Evolutionary conservation across 306 rosid genomes (phyloP), one percentile per base, ranked within the genome.

Genomic region (Cicer judaicum): DNA sequence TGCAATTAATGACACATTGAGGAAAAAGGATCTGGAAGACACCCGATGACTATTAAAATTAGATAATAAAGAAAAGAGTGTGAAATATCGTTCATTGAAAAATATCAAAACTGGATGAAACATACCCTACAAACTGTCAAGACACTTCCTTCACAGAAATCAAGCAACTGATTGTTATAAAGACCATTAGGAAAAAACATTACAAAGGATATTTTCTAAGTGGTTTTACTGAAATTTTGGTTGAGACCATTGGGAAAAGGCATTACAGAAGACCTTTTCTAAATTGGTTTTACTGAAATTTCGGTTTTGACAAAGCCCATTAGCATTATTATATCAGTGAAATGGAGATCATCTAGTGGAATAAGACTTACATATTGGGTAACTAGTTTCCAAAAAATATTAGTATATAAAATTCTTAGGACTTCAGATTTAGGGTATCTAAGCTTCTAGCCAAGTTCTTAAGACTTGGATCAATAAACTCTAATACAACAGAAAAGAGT

Each of bases 391-490:
- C 19, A 13, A 19, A n/a, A n/a, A 50, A 50, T n/a, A 50, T 50
- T 50, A 50, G 2, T 1, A n/a, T n/a, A 50, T 13, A 50, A 13
- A 13, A 5, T 50, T 18, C 55, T n/a, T 29, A n/a, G 55, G 8
- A 7, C 7, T 6, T 14, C 55, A 13, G 13, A 34, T 36, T 60
- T 61, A 34, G 18, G 43, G 43, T 4, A 10, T 24, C 41, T 57
- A 21, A 57, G 64, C 64, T 24, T 57, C 64, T 57, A 57, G 11
- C 40, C 15, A 57, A 57, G 64, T 57, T 50, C 56, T 7, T 57
- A 57, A 57, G 41, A 24, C 10, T 61, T 48, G 46, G 52, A 50
- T 14, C 56, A 2, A 50, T 50, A 50, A 50, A 50, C 56, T 50
- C 10, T 7, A 2, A 50, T 14, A 14, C 56, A 50, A 50, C 24